Base-by-base conservation (phyloP, 2,329 filamentous ascomycete species). In the Diaporthe destruens region DNA sequence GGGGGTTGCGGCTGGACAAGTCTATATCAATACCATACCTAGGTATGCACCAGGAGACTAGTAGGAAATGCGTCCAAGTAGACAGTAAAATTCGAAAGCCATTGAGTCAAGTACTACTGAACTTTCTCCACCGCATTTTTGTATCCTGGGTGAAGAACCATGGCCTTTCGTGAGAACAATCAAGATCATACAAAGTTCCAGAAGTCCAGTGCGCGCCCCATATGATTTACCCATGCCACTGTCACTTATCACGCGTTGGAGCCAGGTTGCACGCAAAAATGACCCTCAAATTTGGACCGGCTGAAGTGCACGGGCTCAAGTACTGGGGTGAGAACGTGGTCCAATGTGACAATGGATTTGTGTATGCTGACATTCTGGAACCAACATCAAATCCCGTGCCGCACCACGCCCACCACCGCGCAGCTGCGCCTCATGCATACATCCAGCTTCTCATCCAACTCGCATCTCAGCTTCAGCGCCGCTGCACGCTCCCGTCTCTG, bases 321-420 rank as follows among this genome's bases (percentile, higher is more conserved):
- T 42, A 18, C 39, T 42, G 39, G 39, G 39, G 20, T 25, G 9
- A 25, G 8, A 44, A 32, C 1, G 32, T 61, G 36, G n/a, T 61
- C 56, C 23, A 23, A 63, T 1, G 39, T 32, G 25, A 47, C 57
- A 63, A 63, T 47, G 39, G 39, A 29, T 18, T 63, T 63, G 57
- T 47, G 39, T 29, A 39, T 63, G 57, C 32, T 61, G 57, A 63
- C 25, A 47, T 32, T 32, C 20, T 63, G 11, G 39, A 47, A 63
- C 57, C 57, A 63, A 63, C 57, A 32, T 39, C 57, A 47, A 32
- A 34, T 47, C n/a, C 39, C 25, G 23, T n/a, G 57, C 39, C 39
- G 39, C 57, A 63, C 8, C 57, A n/a, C 23, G 9, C 57, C 39
- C 6, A n/a, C 39, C 25, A 47, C 39, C 39, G 25, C 39, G 39